Percentiles rank a stretch among this genome's conserved stretches.
These are phyloP conservation scores for Zhuliangozyma blackwelliae DNA, from an alignment of 1,139 yeast genomes.

Conservation along the genomic window DNA sequence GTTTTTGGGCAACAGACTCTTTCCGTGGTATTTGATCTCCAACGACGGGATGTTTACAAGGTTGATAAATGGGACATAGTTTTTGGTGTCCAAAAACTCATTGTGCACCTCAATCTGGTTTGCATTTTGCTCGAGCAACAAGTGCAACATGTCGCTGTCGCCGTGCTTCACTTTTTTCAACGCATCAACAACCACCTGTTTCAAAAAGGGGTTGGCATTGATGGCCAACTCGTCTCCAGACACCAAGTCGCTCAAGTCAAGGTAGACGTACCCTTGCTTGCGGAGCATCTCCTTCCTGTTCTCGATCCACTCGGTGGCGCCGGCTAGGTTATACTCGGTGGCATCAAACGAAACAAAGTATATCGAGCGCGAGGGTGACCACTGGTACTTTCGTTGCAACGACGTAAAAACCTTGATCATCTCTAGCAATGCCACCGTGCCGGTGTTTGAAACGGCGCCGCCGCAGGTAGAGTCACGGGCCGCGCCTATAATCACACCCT, in stretches of 20 bases:
- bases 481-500: constrained; percentile 78
- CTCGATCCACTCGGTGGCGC: constrained; percentile 78
- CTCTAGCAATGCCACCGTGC: constrained; percentile 70
- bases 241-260: constrained; percentile 76
- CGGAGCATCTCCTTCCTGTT: constrained; percentile 48
- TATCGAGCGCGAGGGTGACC: constrained; percentile 83
- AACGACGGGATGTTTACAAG: constrained; percentile 68
- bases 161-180: constrained; percentile 29
- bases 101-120: constrained; percentile 30
- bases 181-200: constrained; percentile 38
- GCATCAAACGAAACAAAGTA: constrained; percentile 88
- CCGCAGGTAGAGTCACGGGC: constrained; percentile 73
- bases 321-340: constrained; percentile 76
- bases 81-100: constrained; percentile 50
- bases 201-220: constrained; percentile 65
- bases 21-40: constrained; percentile 49
- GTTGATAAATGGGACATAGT: constrained; percentile 64
- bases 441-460: constrained; percentile 73
- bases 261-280: constrained; percentile 64
- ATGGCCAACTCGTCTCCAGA: constrained; percentile 57
- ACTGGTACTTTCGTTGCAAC: constrained; percentile 59
- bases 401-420: constrained; percentile 68
- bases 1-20: constrained; percentile 44
- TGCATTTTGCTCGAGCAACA: constrained; percentile 16
- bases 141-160: constrained; percentile 21